Percentiles rank a stretch among this genome's conserved stretches.
Evolutionary conservation across 2,329 filamentous ascomycete species (phyloP).

Genomic region (Aspergillus fijiensis): DNA sequence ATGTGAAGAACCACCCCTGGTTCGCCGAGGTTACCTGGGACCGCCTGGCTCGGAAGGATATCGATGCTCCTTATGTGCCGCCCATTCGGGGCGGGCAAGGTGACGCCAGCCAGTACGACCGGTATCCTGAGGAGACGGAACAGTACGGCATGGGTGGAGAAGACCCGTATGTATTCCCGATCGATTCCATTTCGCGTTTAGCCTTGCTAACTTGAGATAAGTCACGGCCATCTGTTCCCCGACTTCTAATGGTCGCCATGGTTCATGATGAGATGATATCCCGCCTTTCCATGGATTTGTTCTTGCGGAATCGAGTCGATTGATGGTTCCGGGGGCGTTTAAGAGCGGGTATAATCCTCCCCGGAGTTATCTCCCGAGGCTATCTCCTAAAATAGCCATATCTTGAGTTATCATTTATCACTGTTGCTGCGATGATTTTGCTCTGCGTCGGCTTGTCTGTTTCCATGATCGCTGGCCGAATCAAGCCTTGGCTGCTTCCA

Average conservation of each 20-base stretch:
- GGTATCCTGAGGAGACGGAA: constrained; percentile 95
- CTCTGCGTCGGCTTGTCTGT: constrained; percentile 12
- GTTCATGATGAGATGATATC: constrained; percentile 35
- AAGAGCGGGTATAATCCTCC: not conserved
- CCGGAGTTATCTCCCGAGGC: not conserved
- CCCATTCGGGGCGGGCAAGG: constrained; percentile 91
- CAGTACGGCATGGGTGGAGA: constrained; percentile 76
- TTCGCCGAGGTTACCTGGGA: constrained; percentile 99
- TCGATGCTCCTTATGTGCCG: constrained; percentile 95
- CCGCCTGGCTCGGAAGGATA: constrained; percentile 87
- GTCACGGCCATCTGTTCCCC: constrained; percentile 71
- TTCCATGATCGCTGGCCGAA: constrained; percentile 23
- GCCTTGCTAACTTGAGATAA: constrained; percentile 35
- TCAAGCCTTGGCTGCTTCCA: constrained; percentile 10
- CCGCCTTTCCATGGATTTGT: constrained; percentile 15
- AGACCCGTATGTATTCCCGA: constrained; percentile 71
- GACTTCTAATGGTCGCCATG: constrained; percentile 61
- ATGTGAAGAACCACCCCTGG: constrained; percentile 95
- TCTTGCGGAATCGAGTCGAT: constrained; percentile 2
- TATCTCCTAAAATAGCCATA: not conserved
- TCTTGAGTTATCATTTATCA: not conserved
- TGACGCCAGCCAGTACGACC: constrained; percentile 96
- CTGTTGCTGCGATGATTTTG: constrained; percentile 3
- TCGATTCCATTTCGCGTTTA: not conserved
- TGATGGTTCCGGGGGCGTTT: not conserved